phyloP scores from a whole-genome alignment of 83 land plant species.

The Thuja plicata region DNA sequence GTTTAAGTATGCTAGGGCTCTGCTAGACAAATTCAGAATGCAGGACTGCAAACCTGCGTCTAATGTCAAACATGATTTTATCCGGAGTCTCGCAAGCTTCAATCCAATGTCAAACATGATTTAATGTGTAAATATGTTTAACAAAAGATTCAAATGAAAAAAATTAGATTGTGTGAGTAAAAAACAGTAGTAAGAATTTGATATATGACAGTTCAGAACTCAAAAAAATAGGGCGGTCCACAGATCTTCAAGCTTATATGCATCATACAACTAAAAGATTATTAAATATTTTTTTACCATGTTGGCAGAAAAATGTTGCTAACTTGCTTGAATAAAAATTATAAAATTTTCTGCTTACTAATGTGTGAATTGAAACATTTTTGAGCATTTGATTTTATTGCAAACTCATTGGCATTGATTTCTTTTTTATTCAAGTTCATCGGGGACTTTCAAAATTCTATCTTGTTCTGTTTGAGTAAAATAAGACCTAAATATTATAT shows the following conservation, averaged over 20 bases:
- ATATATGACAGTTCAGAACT: not conserved
- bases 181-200: not conserved
- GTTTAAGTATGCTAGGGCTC: too few species aligned
- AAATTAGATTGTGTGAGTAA: not conserved
- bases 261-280: not conserved
- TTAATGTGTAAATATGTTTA: not conserved
- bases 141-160: not conserved
- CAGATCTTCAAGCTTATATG: not conserved
- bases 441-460: not conserved
- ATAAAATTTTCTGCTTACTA: not conserved
- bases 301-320: not conserved
- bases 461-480: not conserved
- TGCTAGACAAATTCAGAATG: too few species aligned
- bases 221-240: not conserved
- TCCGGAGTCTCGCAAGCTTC: not conserved
- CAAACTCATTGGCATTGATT: not conserved
- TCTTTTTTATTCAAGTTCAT: not conserved
- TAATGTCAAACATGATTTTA: too few species aligned
- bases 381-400: not conserved
- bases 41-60: too few species aligned
- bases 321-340: not conserved
- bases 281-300: not conserved
- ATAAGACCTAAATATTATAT: not conserved
- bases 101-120: not conserved
- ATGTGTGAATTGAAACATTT: not conserved